phyloP scores from a whole-genome alignment of 306 rosid species.

The Cicer bijugum region DNA sequence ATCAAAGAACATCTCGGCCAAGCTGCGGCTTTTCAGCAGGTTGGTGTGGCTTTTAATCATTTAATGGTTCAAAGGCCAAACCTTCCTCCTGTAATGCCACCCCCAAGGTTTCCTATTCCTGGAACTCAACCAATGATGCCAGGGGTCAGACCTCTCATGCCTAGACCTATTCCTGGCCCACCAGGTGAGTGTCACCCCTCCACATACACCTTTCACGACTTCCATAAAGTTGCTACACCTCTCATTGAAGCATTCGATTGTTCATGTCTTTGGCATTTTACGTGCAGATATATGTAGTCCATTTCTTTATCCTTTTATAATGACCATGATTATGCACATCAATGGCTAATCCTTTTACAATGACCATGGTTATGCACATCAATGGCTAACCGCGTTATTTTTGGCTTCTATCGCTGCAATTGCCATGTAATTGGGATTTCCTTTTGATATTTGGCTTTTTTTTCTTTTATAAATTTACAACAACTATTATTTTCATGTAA shows the following conservation, averaged over 20 bases:
- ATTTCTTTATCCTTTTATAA: background rate
- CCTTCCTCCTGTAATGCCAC: slow-evolving; percentile 52
- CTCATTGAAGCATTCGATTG: background rate
- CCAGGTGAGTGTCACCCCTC: slow-evolving; percentile 59
- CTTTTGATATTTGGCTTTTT: background rate
- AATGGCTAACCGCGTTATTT: background rate
- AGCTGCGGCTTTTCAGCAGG: slow-evolving; percentile 87
- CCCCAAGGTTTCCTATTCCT: slow-evolving; percentile 67
- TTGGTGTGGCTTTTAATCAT: slow-evolving; percentile 87
- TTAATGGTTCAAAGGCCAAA: slow-evolving; percentile 58
- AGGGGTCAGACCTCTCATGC: slow-evolving; percentile 84
- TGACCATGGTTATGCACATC: background rate
- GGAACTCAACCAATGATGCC: slow-evolving; percentile 68
- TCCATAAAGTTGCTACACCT: background rate
- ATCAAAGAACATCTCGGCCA: slow-evolving; percentile 98
- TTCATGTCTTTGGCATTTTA: slow-evolving; percentile 25
- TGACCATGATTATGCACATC: background rate
- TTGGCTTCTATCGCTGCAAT: background rate
- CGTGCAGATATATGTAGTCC: slow-evolving; percentile 1
- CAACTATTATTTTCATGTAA: background rate
- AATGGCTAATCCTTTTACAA: background rate
- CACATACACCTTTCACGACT: background rate
- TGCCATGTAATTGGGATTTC: slow-evolving; percentile 19
- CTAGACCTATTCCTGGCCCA: slow-evolving; percentile 75
- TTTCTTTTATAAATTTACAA: slow-evolving; percentile 4